These are phyloP conservation scores for Mycena albidolilacea DNA, from an alignment of 768 basidiomycete species.

Conservation along the genomic window DNA sequence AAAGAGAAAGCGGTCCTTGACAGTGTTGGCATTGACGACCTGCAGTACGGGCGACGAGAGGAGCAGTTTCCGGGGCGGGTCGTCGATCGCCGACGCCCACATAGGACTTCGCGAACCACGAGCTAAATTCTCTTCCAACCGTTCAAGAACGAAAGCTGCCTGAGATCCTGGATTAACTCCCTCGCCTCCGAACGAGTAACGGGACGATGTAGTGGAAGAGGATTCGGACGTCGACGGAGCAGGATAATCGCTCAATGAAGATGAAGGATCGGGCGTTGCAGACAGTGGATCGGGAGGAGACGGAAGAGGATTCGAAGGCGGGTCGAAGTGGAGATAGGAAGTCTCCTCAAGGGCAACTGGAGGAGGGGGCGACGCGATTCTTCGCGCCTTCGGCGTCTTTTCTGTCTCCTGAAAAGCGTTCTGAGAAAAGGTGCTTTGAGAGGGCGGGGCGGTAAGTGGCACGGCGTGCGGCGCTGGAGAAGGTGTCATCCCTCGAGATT, in stretches of 20 bases:
- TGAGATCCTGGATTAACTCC: conserved; percentile 53
- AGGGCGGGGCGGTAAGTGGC: conserved; percentile 33
- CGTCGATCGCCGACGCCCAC: conserved; percentile 80
- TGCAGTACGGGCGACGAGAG: conserved; percentile 91
- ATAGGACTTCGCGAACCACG: conserved; percentile 71
- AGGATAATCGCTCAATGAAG: conserved; percentile 81
- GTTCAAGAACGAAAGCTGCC: conserved; percentile 72
- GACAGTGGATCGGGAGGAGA: conserved; percentile 72
- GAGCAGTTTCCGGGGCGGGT: conserved; percentile 89
- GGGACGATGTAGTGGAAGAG: conserved; percentile 79
- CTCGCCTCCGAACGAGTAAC: conserved; percentile 64
- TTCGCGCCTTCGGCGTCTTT: conserved; percentile 59
- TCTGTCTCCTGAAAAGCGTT: conserved; percentile 49
- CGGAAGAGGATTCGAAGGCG: conserved; percentile 55
- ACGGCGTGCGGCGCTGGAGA: conserved; percentile 26
- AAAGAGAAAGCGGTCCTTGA: conserved; percentile 96
- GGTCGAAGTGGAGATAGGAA: conserved; percentile 49
- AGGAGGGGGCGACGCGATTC: conserved; percentile 51
- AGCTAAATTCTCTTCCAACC: conserved; percentile 79
- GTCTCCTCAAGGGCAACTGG: conserved; percentile 39
- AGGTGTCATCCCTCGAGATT: conserved; percentile 32
- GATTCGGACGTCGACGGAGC: conserved; percentile 80
- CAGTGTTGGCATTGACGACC: conserved; percentile 93
- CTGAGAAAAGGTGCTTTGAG: conserved; percentile 24
- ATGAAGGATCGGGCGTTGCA: conserved; percentile 84